Base-by-base conservation (phyloP, 1,284 basidiomycete species). In the Hortiboletus rubellus region DNA sequence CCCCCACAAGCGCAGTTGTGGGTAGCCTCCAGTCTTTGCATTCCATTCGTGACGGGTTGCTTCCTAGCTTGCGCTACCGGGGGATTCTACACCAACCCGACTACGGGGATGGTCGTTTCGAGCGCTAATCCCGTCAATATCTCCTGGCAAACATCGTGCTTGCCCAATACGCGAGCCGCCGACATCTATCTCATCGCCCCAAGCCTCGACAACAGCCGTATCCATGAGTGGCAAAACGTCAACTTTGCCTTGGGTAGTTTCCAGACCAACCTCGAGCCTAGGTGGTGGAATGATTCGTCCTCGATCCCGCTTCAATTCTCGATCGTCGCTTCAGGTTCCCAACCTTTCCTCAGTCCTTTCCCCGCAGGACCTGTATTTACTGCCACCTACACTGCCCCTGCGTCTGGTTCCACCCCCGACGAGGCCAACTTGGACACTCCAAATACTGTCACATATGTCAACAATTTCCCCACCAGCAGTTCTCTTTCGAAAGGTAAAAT, bases 171-270 rank as follows among this genome's bases (percentile, higher is more conserved):
- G 10, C 45, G 54, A 0, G 74, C 75, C 41, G 77, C 90, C 66
- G 90, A 94, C 74, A 86, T 95, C 63, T 89, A 89, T 70, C 82
- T 95, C 52, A 86, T 85, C 68, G 83, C 83, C 1, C 84, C 88
- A 0, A 68, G 71, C 37, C 68, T 77, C 5, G 54, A 65, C 24
- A 72, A 64, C 37, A 73, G 83, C 12, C 78, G 80, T 40, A 76
- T 93, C 58, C 85, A 92, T 62, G 76, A 79, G 47, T 94, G 84
- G 84, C 66, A 80, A 45, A 76, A 76, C 48, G 82, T 93, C 58
- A 74, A 79, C 54, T 87, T 79, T 70, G 65, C 76, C 5, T 46
- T 74, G 7, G 91, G 90, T 30, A 75, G 75, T 52, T 87, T 85
- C 70, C 71, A 79, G 55, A 74, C 81, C 5, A 71, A 71, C 12